These are phyloP conservation scores for Rhynchospora breviuscula DNA, from an alignment of 176 grass and related monocot species.

Conservation along the genomic window DNA sequence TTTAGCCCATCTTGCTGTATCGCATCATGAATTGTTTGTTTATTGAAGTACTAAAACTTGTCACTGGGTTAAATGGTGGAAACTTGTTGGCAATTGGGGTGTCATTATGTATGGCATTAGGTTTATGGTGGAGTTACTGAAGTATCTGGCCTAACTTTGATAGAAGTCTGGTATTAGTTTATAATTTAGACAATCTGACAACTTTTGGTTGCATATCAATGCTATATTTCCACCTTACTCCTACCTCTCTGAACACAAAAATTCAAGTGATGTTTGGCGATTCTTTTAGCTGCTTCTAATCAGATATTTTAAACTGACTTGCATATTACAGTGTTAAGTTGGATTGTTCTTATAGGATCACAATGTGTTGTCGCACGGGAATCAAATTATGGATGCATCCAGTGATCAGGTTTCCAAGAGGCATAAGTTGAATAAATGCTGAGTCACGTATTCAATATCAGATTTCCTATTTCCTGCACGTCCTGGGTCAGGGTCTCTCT, in stretches of 20 bases:
- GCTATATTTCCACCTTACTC: neutral
- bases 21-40: neutral
- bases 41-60: neutral
- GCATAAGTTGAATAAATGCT: slow-evolving; percentile 26
- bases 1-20: neutral
- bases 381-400: slow-evolving; percentile 24
- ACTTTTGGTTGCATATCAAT: neutral
- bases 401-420: slow-evolving; percentile 39
- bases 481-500: slow-evolving; percentile 8
- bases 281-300: neutral
- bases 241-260: neutral
- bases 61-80: neutral
- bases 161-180: neutral
- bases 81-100: neutral
- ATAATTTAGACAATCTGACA: neutral
- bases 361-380: slow-evolving; percentile 16
- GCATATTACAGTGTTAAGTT: neutral
- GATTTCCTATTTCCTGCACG: neutral
- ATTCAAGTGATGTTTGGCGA: neutral
- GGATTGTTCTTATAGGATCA: slow-evolving; percentile 15
- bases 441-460: neutral
- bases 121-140: neutral
- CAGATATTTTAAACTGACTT: neutral
- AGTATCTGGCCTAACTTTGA: neutral
- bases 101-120: neutral